Base-by-base conservation (phyloP, 352 stramenopile genomes). In the Phytopythium cucurbitacearum region DNA sequence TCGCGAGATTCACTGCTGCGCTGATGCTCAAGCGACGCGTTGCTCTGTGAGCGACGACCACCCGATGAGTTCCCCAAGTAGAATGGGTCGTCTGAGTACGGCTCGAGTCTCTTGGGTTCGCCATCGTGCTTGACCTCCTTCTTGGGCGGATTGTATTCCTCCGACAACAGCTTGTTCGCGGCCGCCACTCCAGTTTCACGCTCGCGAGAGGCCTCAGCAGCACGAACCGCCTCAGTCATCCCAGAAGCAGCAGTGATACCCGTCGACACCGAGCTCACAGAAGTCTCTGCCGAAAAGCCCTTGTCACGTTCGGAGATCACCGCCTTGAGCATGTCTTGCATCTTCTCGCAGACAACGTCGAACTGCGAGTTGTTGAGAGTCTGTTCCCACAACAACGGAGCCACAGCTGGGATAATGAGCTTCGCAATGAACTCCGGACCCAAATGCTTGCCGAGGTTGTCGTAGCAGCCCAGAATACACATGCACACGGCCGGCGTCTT, bases 311-410 rank as follows among this genome's bases (percentile, higher is more conserved):
- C 82, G 12, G 45, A 69, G 48, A 95, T 93, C 47, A 95, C 83
- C 44, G 73, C 67, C 59, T 95, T 92, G n/a, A 95, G 68, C 85
- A 95, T 95, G 34, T 91, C 76, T 55, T 95, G 81, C 59, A 95
- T 83, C 52, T 91, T 91, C 50, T 92, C 82, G 40, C 82, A 93
- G 8, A 95, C 81, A 44, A 88, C 71, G 52, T 95, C 85, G 51
- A 95, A 95, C 56, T 95, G 85, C 28, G 67, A 57, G 61, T 83
- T 90, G 55, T 90, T 95, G 8, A 95, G 53, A 0, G 70, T 76
- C 33, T 78, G 59, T 43, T 95, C 85, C 85, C 85, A 95, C 3
- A 95, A 59, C 48, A 95, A 51, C 32, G 85, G 85, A 15, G 85
- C 69, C 7, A 95, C 82, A 0, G 85, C 82, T 8, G 85, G 85